Evolutionary conservation across 768 basidiomycete genomes (phyloP).

Genomic region (Lactarius hengduanensis): DNA sequence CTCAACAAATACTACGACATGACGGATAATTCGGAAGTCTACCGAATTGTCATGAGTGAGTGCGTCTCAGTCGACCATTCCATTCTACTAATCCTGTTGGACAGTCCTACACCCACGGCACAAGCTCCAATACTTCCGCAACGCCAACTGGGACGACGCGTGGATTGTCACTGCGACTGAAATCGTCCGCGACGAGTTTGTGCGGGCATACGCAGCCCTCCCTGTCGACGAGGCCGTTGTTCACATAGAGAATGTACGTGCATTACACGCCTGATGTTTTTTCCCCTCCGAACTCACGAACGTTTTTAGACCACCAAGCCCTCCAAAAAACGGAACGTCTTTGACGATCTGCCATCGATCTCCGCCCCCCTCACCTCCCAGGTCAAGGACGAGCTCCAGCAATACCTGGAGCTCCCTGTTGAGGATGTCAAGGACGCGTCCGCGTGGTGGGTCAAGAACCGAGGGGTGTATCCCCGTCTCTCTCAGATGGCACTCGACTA

Average conservation of each 20-base stretch:
- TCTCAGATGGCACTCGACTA: slow-evolving; percentile 12
- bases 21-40: slow-evolving; percentile 9
- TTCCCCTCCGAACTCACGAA: no score
- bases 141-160: slow-evolving; percentile 32
- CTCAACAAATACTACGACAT: no score
- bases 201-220: slow-evolving; percentile 4
- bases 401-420: not conserved
- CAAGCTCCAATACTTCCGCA: slow-evolving; percentile 40
- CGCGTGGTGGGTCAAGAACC: slow-evolving; percentile 3
- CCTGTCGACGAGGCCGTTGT: no score
- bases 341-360: not conserved
- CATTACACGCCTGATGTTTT: no score
- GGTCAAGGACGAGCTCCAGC: not conserved
- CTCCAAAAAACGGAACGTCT: not conserved
- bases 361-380: not conserved
- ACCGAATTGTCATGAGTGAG: slow-evolving; percentile 10
- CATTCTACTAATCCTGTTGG: no score
- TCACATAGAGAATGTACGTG: no score
- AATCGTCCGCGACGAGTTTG: not conserved
- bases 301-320: no score
- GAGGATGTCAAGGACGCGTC: not conserved
- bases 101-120: slow-evolving; percentile 39
- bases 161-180: slow-evolving; percentile 36
- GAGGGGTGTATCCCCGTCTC: not conserved
- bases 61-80: not conserved